Conservation (phyloP, 495 filamentous ascomycete genomes). For the Bryoglossum gracile region DNA sequence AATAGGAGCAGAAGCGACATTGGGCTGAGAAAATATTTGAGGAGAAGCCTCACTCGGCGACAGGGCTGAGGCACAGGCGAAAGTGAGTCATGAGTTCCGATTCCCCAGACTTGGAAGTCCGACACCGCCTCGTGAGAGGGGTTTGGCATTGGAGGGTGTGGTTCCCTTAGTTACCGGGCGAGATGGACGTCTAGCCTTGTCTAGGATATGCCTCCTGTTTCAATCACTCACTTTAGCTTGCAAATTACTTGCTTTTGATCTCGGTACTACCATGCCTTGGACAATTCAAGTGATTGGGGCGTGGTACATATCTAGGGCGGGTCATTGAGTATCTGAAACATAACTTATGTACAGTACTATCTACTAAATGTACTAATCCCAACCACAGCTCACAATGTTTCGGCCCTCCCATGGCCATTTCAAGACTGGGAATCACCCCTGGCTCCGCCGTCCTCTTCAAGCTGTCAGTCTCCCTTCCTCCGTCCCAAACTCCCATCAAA, state of each 20-base stretch:
- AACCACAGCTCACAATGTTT: conserved; percentile 35
- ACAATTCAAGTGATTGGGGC: too few relatives aligned
- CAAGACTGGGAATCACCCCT: conserved; percentile 28
- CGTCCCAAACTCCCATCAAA: neutral
- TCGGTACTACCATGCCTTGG: too few relatives aligned
- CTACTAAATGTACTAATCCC: conserved; percentile 12
- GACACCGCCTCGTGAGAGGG: neutral
- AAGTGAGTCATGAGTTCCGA: conserved; percentile 25
- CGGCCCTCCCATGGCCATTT: conserved; percentile 29
- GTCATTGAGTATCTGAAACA: too few relatives aligned
- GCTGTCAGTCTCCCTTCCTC: too few relatives aligned
- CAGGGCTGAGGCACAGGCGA: conserved; percentile 37
- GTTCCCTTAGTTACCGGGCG: too few relatives aligned
- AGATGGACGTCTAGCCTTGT: too few relatives aligned
- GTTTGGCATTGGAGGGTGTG: conserved; percentile 2
- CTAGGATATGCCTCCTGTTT: too few relatives aligned
- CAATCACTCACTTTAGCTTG: too few relatives aligned
- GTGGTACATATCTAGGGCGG: too few relatives aligned
- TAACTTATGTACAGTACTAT: too few relatives aligned
- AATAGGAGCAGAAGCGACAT: conserved; percentile 24
- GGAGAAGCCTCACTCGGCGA: conserved; percentile 41
- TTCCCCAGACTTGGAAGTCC: conserved; percentile 1
- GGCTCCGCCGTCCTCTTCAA: conserved; percentile 44
- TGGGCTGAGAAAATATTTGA: conserved; percentile 54
- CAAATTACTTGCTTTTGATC: too few relatives aligned